Percentiles rank a stretch among this genome's conserved stretches.
These are phyloP conservation scores for Crithidia brevicula DNA, from an alignment of 208 protist species.

Conservation along the genomic window DNA sequence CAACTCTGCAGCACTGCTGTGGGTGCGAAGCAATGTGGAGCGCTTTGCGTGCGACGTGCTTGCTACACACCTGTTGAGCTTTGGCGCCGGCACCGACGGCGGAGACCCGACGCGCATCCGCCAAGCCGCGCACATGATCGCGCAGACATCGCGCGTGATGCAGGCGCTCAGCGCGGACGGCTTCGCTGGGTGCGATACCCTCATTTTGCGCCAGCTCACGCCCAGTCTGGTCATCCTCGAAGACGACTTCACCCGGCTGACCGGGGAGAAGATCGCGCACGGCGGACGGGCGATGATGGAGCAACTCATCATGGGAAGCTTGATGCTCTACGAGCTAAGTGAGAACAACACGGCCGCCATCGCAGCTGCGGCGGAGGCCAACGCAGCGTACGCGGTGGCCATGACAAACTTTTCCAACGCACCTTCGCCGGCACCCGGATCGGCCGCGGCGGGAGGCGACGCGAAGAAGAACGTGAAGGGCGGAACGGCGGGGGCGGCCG, in stretches of 20 bases:
- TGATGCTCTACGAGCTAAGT: slow-evolving; percentile 31
- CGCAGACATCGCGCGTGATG: slow-evolving; percentile 64
- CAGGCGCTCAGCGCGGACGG: slow-evolving; percentile 53
- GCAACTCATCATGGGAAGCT: slow-evolving; percentile 63
- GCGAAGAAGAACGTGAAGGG: neutral
- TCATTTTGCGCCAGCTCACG: slow-evolving; percentile 69
- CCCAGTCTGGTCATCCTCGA: slow-evolving; percentile 76
- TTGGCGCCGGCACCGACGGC: slow-evolving; percentile 76
- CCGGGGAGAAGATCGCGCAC: slow-evolving; percentile 48
- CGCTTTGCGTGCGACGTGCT: slow-evolving; percentile 74
- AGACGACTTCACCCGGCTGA: slow-evolving; percentile 66
- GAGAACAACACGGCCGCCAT: slow-evolving; percentile 19
- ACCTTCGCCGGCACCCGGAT: neutral
- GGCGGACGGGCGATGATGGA: slow-evolving; percentile 69
- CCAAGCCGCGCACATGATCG: slow-evolving; percentile 65
- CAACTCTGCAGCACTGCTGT: slow-evolving; percentile 76
- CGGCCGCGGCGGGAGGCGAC: neutral
- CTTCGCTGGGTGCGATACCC: slow-evolving; percentile 73
- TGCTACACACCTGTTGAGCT: slow-evolving; percentile 71
- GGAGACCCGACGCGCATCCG: slow-evolving; percentile 79
- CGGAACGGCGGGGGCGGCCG: neutral
- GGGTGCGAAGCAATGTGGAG: slow-evolving; percentile 74
- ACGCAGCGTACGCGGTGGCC: slow-evolving; percentile 28
- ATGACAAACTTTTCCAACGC: slow-evolving; percentile 7
- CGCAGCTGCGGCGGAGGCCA: slow-evolving; percentile 17